Conservation (phyloP, 495 filamentous ascomycete genomes). For the Halenospora varia region DNA sequence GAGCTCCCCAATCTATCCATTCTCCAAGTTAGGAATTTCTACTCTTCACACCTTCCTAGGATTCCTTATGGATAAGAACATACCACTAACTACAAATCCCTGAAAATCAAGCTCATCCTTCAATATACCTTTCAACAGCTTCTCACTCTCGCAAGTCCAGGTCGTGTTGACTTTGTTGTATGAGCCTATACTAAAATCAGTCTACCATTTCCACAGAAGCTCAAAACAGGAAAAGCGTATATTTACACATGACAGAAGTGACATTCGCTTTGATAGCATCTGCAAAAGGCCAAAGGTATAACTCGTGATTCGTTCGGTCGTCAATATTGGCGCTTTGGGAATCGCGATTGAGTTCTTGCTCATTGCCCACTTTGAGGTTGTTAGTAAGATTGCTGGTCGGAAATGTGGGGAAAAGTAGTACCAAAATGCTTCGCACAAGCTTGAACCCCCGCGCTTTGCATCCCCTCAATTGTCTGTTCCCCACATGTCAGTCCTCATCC, state of each 20-base stretch:
- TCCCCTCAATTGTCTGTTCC: slow-evolving; percentile 70
- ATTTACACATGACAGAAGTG: slow-evolving; percentile 83
- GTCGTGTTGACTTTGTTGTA: slow-evolving; percentile 82
- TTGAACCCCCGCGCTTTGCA: slow-evolving; percentile 76
- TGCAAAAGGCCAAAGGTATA: slow-evolving; percentile 87
- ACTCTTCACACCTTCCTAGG: background rate
- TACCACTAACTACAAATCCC: slow-evolving; percentile 59
- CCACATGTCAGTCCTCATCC: too few species aligned
- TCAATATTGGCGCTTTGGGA: slow-evolving; percentile 73
- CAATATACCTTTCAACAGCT: slow-evolving; percentile 71
- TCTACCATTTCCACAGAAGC: background rate
- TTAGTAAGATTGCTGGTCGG: background rate
- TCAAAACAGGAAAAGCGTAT: background rate
- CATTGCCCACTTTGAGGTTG: slow-evolving; percentile 49
- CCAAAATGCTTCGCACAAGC: slow-evolving; percentile 79
- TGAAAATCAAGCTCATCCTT: slow-evolving; percentile 92
- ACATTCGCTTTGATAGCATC: slow-evolving; percentile 72
- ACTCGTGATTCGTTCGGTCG: slow-evolving; percentile 88
- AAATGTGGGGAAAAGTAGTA: background rate
- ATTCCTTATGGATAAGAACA: background rate
- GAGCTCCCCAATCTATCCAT: slow-evolving; percentile 49
- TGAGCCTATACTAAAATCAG: slow-evolving; percentile 42
- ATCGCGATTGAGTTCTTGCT: slow-evolving; percentile 67
- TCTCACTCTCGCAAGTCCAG: slow-evolving; percentile 63
- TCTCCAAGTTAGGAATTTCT: background rate